Percentiles rank a stretch among this genome's conserved stretches.
These are phyloP conservation scores for Cenchrus purpureus DNA, from an alignment of 176 grass and related monocot genomes.

Conservation along the genomic window DNA sequence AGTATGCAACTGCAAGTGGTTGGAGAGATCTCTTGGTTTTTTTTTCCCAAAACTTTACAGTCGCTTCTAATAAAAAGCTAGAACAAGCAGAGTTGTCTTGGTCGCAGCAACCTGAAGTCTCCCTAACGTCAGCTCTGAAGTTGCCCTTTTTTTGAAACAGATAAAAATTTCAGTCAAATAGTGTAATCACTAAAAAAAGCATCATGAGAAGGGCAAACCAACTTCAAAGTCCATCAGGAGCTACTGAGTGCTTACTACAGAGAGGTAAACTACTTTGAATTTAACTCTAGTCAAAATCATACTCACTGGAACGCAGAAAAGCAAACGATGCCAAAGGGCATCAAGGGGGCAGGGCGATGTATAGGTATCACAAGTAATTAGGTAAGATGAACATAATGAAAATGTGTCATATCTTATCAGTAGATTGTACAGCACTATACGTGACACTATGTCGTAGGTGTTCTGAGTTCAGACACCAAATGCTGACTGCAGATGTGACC, in stretches of 20 bases:
- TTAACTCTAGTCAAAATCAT: background rate
- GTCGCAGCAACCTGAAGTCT: background rate
- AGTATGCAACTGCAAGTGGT: background rate
- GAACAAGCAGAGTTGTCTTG: background rate
- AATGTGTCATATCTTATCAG: constrained; percentile 20
- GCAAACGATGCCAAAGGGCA: constrained; percentile 13
- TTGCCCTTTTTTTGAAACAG: background rate
- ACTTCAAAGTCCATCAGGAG: constrained; percentile 15
- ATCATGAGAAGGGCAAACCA: background rate
- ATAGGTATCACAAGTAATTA: background rate
- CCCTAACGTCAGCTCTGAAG: background rate
- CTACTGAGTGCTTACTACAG: background rate
- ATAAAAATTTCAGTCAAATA: background rate
- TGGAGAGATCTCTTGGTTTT: background rate
- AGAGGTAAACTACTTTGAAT: background rate
- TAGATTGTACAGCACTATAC: constrained; percentile 34
- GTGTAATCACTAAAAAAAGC: background rate
- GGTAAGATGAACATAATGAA: background rate
- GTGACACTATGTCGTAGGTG: constrained; percentile 13
- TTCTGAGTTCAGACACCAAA: constrained; percentile 67
- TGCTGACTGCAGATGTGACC: constrained; percentile 77
- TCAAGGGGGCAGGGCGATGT: background rate
- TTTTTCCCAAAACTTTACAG: too few species aligned
- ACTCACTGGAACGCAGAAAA: background rate
- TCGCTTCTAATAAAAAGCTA: background rate